A percentile compares a stretch with the other conserved stretches of the same genome.
phyloP scores from a whole-genome alignment of 345 rosid genomes.

The Rhodamnia rubescens region DNA sequence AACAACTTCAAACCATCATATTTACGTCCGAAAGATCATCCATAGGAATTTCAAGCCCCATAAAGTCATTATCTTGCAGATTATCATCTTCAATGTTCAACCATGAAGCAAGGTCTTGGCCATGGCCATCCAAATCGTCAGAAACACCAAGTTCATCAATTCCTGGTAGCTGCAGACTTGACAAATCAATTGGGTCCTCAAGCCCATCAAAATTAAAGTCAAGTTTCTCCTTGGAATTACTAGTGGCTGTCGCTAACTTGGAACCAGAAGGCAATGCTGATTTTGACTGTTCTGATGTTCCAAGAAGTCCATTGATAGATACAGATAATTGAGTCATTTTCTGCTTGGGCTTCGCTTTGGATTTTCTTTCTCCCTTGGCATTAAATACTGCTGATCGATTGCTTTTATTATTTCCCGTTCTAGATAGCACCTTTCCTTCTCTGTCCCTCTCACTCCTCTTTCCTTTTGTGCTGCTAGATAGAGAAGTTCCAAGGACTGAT shows the following conservation, averaged over 20 bases:
- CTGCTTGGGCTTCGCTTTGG: slow-evolving; percentile 87
- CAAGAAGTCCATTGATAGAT: slow-evolving; percentile 63
- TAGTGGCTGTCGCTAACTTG: slow-evolving; percentile 28
- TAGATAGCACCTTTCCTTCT: slow-evolving; percentile 66
- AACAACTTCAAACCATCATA: slow-evolving; percentile 84
- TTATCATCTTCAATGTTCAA: slow-evolving; percentile 89
- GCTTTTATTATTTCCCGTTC: slow-evolving; percentile 62
- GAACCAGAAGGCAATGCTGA: slow-evolving; percentile 25
- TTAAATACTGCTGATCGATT: slow-evolving; percentile 66
- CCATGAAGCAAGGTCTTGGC: slow-evolving; percentile 88
- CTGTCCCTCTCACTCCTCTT: slow-evolving; percentile 97
- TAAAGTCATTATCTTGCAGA: slow-evolving; percentile 75
- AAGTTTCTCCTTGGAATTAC: slow-evolving; percentile 37
- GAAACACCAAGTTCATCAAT: slow-evolving; percentile 42
- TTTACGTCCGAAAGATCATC: slow-evolving; percentile 94
- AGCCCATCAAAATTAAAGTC: slow-evolving; percentile 51
- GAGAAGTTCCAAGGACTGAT: slow-evolving; percentile 44
- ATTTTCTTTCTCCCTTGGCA: slow-evolving; percentile 78
- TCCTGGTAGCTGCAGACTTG: slow-evolving; percentile 62
- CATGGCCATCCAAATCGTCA: slow-evolving; percentile 44
- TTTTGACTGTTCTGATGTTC: slow-evolving; percentile 53
- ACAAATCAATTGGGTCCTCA: slow-evolving; percentile 68
- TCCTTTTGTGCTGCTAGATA: slow-evolving; percentile 75
- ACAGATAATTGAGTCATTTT: slow-evolving; percentile 68
- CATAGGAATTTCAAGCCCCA: slow-evolving; percentile 99